Percentiles rank a stretch among this genome's conserved stretches.
Conservation (phyloP, 2,329 filamentous ascomycete species). For the Escovopsis weberi region DNA sequence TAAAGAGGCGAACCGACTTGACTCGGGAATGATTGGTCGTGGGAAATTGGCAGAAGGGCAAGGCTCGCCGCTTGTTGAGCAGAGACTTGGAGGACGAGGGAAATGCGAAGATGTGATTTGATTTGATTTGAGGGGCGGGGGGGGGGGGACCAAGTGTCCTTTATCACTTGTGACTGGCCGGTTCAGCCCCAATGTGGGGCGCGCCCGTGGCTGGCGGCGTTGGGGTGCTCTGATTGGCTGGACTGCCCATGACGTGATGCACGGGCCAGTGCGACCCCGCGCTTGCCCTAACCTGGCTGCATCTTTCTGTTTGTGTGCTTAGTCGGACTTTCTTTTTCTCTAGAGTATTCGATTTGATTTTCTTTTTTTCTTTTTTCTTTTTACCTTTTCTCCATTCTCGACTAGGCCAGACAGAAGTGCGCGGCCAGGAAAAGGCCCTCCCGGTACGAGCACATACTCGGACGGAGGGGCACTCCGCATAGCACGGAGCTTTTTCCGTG, state of each 20-base stretch:
- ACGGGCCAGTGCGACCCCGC: conserved; percentile 5
- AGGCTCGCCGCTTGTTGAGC: conserved; percentile 10
- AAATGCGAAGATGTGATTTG: conserved; percentile 37
- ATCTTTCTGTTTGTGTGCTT: no score
- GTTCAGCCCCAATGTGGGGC: conserved; percentile 29
- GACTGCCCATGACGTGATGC: conserved; percentile 13
- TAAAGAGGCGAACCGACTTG: conserved; percentile 2
- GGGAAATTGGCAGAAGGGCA: conserved; percentile 15
- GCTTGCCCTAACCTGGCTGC: no score
- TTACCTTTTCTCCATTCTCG: no score
- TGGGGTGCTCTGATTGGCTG: conserved; percentile 17
- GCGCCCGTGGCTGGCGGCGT: conserved; percentile 10
- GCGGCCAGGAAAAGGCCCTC: no score
- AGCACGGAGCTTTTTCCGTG: no score
- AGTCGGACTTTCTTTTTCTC: no score
- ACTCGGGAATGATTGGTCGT: conserved; percentile 34
- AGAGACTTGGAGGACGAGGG: conserved; percentile 12
- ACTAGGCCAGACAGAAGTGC: no score
- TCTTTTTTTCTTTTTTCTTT: no score
- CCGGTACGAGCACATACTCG: no score
- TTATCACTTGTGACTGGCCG: conserved; percentile 36
- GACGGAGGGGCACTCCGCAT: no score
- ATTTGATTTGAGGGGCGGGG: conserved; percentile 37
- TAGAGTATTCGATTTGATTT: no score
- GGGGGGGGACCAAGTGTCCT: conserved; percentile 21